Evolutionary conservation across 768 basidiomycete species (phyloP).

Genomic region (Butyriboletus loyo): DNA sequence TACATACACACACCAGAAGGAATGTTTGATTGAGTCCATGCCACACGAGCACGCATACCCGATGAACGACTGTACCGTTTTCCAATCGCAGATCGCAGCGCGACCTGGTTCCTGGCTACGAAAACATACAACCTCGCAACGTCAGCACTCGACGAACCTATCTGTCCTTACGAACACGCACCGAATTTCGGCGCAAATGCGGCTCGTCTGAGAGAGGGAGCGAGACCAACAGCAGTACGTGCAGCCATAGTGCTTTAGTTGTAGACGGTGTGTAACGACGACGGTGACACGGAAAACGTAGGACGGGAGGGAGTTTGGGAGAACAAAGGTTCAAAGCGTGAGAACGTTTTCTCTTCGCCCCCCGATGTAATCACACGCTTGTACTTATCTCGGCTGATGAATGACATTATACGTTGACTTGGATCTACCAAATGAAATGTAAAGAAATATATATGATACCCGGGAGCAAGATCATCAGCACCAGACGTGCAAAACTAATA

Average conservation of each 20-base stretch:
- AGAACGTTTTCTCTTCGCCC: slow-evolving; percentile 5
- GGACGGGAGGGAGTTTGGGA: not conserved
- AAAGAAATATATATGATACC: slow-evolving; percentile 8
- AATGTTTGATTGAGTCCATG: not conserved
- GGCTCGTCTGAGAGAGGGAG: slow-evolving; percentile 51
- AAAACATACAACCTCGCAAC: not conserved
- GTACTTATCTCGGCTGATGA: not conserved
- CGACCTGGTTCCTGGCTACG: slow-evolving; percentile 43
- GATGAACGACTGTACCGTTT: slow-evolving; percentile 37
- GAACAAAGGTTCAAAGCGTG: slow-evolving; percentile 14
- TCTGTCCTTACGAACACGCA: slow-evolving; percentile 9
- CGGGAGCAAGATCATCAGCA: slow-evolving; percentile 10
- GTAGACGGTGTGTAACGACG: not conserved
- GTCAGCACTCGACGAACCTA: not conserved
- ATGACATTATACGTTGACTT: not conserved
- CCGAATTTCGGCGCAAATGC: slow-evolving; percentile 37
- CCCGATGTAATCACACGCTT: slow-evolving; percentile 11
- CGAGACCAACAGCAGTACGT: slow-evolving; percentile 58
- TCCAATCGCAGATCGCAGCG: slow-evolving; percentile 27
- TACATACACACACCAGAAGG: not conserved
- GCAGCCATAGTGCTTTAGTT: slow-evolving; percentile 29
- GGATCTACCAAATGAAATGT: slow-evolving; percentile 1
- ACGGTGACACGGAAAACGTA: not conserved
- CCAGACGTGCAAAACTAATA: not conserved
- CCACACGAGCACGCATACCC: not conserved